Conservation (phyloP, 768 basidiomycete species). For the Strobilomyces dryophilus region DNA sequence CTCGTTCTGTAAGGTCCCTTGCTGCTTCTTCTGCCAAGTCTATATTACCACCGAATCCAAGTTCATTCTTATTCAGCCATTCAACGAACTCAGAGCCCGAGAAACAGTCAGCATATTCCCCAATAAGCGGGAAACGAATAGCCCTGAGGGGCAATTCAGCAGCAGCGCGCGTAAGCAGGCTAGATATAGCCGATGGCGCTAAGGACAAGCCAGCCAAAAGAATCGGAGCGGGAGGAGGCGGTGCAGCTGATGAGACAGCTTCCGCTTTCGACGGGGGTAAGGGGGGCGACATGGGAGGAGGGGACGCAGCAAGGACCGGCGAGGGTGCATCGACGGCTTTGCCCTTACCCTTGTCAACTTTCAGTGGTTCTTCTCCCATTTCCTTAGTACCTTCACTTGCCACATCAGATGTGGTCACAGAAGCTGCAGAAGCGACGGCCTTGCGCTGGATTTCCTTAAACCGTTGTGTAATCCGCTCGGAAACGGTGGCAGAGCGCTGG, state of each 20-base stretch:
- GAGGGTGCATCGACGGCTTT: constrained; percentile 47
- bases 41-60: constrained; percentile 70
- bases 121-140: constrained; percentile 73
- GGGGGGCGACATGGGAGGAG: constrained; percentile 61
- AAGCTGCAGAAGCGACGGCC: constrained; percentile 32
- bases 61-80: constrained; percentile 78
- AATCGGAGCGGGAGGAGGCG: constrained; percentile 49
- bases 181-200: constrained; percentile 59
- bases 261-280: constrained; percentile 45
- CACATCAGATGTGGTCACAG: constrained; percentile 24
- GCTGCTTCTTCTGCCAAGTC: constrained; percentile 78
- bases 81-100: constrained; percentile 84
- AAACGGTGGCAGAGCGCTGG: constrained; percentile 70
- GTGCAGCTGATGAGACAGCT: constrained; percentile 33
- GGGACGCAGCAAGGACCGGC: constrained; percentile 40
- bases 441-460: constrained; percentile 75
- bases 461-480: constrained; percentile 81
- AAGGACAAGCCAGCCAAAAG: constrained; percentile 74
- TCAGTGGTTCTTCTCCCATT: constrained; percentile 38
- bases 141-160: constrained; percentile 66
- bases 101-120: constrained; percentile 84
- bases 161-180: constrained; percentile 66
- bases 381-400: constrained; percentile 26
- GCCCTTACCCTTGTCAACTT: constrained; percentile 83
- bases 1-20: constrained; percentile 48